These are phyloP conservation scores for Boechera stricta DNA, from an alignment of 345 rosid genomes.

Conservation along the genomic window DNA sequence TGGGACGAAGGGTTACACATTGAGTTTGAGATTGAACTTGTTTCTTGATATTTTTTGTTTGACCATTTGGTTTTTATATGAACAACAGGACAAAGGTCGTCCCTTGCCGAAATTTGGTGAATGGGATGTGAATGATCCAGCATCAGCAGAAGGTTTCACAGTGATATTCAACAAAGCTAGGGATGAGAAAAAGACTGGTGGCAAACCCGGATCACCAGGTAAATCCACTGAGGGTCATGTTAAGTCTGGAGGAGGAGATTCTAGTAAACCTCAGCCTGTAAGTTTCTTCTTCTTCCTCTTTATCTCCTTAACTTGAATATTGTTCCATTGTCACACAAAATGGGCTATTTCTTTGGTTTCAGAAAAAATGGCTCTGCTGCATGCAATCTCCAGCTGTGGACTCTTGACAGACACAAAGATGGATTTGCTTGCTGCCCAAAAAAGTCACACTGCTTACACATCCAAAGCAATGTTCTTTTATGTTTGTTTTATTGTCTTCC, in stretches of 20 bases:
- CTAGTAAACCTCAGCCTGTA: constrained; percentile 77
- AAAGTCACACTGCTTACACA: constrained; percentile 47
- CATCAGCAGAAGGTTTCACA: constrained; percentile 97
- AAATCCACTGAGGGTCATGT: constrained; percentile 56
- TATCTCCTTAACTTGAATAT: background rate
- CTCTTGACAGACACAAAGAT: constrained; percentile 55
- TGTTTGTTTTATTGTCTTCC: constrained; percentile 50
- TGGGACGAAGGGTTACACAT: constrained; percentile 3
- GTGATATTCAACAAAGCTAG: constrained; percentile 95
- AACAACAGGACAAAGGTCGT: constrained; percentile 74
- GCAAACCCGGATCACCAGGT: constrained; percentile 70
- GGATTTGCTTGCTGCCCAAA: constrained; percentile 30
- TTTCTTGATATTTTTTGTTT: constrained; percentile 15
- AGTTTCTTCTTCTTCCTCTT: constrained; percentile 44
- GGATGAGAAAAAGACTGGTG: constrained; percentile 94
- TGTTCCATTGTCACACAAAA: constrained; percentile 10
- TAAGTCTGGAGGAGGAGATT: constrained; percentile 63
- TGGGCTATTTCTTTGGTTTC: constrained; percentile 28
- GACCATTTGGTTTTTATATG: constrained; percentile 7
- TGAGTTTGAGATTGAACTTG: constrained; percentile 14
- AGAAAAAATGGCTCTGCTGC: constrained; percentile 99
- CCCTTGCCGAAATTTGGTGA: constrained; percentile 95
- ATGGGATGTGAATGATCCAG: constrained; percentile 99
- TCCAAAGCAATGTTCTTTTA: constrained; percentile 46
- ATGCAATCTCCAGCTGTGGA: constrained; percentile 66